Evolutionary conservation across 768 basidiomycete genomes (phyloP).

Genomic region (Kwoniella europaea): DNA sequence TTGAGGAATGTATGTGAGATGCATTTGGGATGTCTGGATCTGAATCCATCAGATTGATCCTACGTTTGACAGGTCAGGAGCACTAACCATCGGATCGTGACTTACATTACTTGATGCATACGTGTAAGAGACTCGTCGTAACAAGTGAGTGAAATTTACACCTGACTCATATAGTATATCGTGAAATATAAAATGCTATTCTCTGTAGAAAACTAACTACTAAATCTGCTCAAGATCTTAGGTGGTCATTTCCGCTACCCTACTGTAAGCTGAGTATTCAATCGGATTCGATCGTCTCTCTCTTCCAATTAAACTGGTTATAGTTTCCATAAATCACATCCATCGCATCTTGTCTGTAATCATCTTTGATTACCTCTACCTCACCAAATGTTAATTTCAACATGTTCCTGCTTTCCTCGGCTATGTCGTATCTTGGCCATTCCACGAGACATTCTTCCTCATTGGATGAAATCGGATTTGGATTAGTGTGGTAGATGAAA

Average conservation of each 20-base stretch:
- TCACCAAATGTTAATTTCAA: constrained; percentile 35
- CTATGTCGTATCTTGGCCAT: constrained; percentile 40
- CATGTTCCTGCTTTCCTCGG: constrained; percentile 23
- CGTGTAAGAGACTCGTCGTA: no score
- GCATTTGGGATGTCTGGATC: constrained; percentile 14
- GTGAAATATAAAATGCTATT: no score
- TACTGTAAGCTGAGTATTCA: no score
- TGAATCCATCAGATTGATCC: background rate
- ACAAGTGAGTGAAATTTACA: no score
- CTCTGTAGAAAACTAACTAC: no score
- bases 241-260: no score
- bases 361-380: constrained; percentile 43
- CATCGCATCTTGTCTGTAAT: constrained; percentile 41
- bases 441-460: background rate
- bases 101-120: no score
- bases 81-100: no score
- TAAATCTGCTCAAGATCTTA: no score
- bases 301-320: constrained; percentile 38
- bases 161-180: no score
- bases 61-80: no score
- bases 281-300: background rate
- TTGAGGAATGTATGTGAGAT: background rate
- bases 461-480: constrained; percentile 21
- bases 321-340: constrained; percentile 39
- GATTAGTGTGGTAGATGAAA: constrained; percentile 47